phyloP scores from a whole-genome alignment of 169 alveolate genomes.

The Plasmodium fragile region DNA sequence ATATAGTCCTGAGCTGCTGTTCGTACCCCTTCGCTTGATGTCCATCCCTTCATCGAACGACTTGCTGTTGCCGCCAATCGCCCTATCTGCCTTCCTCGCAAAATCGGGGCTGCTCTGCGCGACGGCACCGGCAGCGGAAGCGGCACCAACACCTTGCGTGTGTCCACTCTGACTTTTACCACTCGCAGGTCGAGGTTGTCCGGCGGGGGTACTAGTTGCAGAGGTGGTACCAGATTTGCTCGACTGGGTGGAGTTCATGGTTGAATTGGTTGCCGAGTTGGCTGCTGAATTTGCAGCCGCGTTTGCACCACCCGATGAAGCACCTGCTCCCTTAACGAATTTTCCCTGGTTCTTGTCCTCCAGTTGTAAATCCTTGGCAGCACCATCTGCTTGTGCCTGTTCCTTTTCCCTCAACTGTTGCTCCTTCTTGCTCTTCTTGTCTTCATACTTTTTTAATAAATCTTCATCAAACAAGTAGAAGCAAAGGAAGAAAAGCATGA shows the following conservation, averaged over 20 bases:
- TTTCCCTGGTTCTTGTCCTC: slow-evolving; percentile 3
- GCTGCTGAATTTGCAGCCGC: no score
- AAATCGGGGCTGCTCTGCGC: neutral
- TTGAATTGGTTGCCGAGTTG: neutral
- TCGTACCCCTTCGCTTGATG: neutral
- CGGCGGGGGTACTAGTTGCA: neutral
- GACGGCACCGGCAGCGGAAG: no score
- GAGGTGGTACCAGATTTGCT: neutral
- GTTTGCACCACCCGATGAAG: neutral
- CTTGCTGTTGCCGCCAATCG: neutral
- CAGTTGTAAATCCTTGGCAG: neutral
- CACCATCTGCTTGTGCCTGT: neutral
- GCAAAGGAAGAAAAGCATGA: neutral
- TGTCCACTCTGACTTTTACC: neutral
- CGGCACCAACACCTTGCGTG: neutral
- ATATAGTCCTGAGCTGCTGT: neutral
- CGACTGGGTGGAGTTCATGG: neutral
- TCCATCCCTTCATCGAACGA: neutral
- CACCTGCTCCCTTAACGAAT: neutral
- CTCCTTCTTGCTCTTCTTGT: slow-evolving; percentile 25
- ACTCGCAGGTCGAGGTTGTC: neutral
- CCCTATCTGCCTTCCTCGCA: neutral
- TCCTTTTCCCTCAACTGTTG: neutral
- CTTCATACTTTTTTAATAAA: slow-evolving; percentile 26
- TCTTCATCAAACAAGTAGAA: slow-evolving; percentile 42